Conservation (phyloP, 495 filamentous ascomycete species). For the Xylaria cubensis region DNA sequence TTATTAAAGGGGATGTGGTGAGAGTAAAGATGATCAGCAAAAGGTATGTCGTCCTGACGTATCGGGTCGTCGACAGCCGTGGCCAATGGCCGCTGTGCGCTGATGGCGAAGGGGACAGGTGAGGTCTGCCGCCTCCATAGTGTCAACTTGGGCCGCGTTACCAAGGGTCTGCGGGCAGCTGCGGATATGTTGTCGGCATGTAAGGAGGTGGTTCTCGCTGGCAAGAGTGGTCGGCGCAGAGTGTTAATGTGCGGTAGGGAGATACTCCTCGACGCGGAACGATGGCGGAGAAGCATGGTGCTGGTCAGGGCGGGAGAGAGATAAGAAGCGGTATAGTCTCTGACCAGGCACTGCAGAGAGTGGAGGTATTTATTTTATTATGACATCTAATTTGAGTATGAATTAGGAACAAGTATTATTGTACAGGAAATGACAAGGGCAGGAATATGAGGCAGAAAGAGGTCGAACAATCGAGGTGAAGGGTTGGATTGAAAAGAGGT, state of each 20-base stretch:
- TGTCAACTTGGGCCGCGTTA: slow-evolving; percentile 34
- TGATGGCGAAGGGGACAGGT: slow-evolving; percentile 4
- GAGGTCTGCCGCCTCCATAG: slow-evolving; percentile 44
- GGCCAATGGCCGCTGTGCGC: slow-evolving; percentile 52
- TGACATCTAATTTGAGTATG: slow-evolving; percentile 33
- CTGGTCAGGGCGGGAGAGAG: slow-evolving; percentile 17
- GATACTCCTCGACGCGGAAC: slow-evolving; percentile 30
- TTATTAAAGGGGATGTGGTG: slow-evolving; percentile 22
- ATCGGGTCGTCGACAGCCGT: slow-evolving; percentile 50
- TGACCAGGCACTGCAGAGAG: slow-evolving; percentile 33
- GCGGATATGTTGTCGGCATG: slow-evolving; percentile 19
- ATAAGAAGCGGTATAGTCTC: slow-evolving; percentile 24
- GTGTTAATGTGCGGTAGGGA: slow-evolving; percentile 29
- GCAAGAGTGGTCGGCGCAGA: slow-evolving; percentile 30
- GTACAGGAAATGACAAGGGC: not conserved
- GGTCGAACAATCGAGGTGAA: not conserved
- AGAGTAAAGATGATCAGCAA: slow-evolving; percentile 37
- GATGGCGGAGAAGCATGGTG: slow-evolving; percentile 37
- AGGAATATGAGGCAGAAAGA: not conserved
- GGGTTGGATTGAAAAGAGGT: not conserved
- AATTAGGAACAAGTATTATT: not conserved
- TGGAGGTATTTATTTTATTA: slow-evolving; percentile 27
- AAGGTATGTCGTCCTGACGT: slow-evolving; percentile 45
- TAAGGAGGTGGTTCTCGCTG: slow-evolving; percentile 24
- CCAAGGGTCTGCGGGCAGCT: slow-evolving; percentile 27